A percentile compares a stretch with the other conserved stretches of the same genome.
These are phyloP conservation scores for Trichoderma sp. DNA, from an alignment of 2,329 filamentous ascomycete genomes.

Conservation along the genomic window DNA sequence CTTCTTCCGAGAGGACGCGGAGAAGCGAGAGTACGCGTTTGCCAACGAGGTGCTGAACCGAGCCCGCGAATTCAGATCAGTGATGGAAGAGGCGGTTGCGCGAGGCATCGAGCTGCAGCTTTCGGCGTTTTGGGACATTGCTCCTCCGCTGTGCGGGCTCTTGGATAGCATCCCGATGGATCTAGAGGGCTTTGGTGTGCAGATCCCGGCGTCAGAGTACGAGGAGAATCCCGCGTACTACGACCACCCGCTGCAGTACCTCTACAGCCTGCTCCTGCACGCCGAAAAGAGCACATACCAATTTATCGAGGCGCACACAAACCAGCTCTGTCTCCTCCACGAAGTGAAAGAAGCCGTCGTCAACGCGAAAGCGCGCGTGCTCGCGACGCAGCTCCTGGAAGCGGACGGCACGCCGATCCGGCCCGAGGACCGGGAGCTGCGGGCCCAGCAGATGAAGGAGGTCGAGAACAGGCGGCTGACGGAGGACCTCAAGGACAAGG, in stretches of 20 bases:
- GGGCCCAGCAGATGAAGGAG: constrained; percentile 59
- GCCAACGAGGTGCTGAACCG: constrained; percentile 73
- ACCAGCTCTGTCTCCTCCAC: constrained; percentile 84
- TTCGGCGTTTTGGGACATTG: constrained; percentile 97
- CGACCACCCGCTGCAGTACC: constrained; percentile 82
- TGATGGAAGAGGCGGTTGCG: constrained; percentile 82
- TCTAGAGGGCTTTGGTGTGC: constrained; percentile 65
- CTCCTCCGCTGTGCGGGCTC: constrained; percentile 75
- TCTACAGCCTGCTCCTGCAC: constrained; percentile 82
- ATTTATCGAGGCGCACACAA: constrained; percentile 94
- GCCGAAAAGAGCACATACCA: constrained; percentile 93
- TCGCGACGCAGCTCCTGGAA: constrained; percentile 64
- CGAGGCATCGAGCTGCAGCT: constrained; percentile 89
- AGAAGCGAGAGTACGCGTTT: constrained; percentile 70
- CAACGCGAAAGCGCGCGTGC: constrained; percentile 65
- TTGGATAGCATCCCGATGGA: constrained; percentile 75
- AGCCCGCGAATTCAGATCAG: constrained; percentile 72
- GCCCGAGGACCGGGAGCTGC: constrained; percentile 42
- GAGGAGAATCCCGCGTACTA: constrained; percentile 84
- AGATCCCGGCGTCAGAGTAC: constrained; percentile 77
- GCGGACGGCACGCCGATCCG: constrained; percentile 39
- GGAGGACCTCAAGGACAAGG: constrained; percentile 89
- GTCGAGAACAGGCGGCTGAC: constrained; percentile 73
- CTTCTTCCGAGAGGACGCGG: constrained; percentile 81
- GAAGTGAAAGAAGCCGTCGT: constrained; percentile 83